Base-by-base conservation (phyloP, 1,284 basidiomycete species). In the Butyriboletus appendiculatus region DNA sequence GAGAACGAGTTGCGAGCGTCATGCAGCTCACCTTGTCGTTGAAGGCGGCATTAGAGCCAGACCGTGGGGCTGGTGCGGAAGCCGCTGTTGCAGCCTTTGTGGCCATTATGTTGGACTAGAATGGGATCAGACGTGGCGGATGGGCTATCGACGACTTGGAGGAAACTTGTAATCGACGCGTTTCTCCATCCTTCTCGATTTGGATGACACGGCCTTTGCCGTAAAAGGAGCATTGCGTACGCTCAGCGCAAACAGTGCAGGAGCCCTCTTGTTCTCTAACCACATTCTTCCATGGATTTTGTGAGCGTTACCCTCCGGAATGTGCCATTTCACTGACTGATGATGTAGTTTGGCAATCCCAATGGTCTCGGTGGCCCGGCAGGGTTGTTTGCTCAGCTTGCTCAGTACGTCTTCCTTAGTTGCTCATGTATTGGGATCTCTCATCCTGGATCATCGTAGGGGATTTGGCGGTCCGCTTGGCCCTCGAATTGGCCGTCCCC, bases 31-130 rank as follows among this genome's bases (percentile, higher is more conserved):
- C 90, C 81, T 89, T 93, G 77, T 93, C 90, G 73, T 92, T 90
- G 73, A 93, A 93, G 4, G 87, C 77, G 49, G 81, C 83, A 77
- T 90, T 91, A 24, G 86, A 72, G 41, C 86, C 78, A 43, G 79
- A 75, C n/a, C 69, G 61, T 56, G 44, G 44, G 3, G 62, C 73
- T 58, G 64, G 70, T 68, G 62, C 73, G 5, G 30, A 5, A 60
- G 71, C 65, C 63, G 61, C 69, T 67, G 15, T 39, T 26, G 39
- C 33, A 28, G 64, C 60, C 69, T 64, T 74, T 53, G 78, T 68
- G 32, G 80, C 71, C 78, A 85, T 81, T 58, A 45, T 47, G 40
- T 8, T 50, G 28, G 4, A 40, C 41, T 51, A 45, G 45, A 51
- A 22, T n/a, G 22, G 52, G 52, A 61, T 68, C 57, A 24, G 37